Percentiles rank a stretch among this genome's conserved stretches.
Evolutionary conservation across 352 stramenopile genomes (phyloP).

Genomic region (Blastocystis sp.): DNA sequence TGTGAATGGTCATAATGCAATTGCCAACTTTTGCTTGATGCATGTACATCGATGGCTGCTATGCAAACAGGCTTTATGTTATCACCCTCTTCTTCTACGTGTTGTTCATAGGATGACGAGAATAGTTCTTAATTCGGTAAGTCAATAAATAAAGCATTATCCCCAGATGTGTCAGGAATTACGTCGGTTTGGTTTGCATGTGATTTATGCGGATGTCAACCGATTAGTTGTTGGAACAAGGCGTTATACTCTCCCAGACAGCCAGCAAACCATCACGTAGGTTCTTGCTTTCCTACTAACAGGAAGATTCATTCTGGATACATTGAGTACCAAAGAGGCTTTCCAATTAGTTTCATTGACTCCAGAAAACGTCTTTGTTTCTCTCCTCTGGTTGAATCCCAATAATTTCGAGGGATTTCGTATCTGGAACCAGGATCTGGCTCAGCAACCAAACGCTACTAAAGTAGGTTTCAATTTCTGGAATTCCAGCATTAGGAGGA

Average conservation of each 20-base stretch:
- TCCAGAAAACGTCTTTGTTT: neutral
- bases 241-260: conserved; percentile 65
- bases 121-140: conserved; percentile 34
- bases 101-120: conserved; percentile 87
- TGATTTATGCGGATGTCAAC: conserved; percentile 83
- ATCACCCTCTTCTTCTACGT: conserved; percentile 84
- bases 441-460: neutral
- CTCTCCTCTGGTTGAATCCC: conserved; percentile 62
- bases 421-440: neutral
- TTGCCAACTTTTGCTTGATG: conserved; percentile 88
- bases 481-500: conserved; percentile 67
- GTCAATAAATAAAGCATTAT: conserved; percentile 64
- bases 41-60: conserved; percentile 89
- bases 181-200: conserved; percentile 80
- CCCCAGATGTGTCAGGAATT: conserved; percentile 84
- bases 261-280: neutral
- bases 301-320: conserved; percentile 56
- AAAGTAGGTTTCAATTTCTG: conserved; percentile 52
- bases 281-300: neutral
- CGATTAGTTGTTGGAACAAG: conserved; percentile 76
- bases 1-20: conserved; percentile 75
- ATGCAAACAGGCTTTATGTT: conserved; percentile 79
- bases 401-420: conserved; percentile 62
- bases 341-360: conserved; percentile 60
- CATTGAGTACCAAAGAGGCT: conserved; percentile 55